A percentile compares a stretch with the other conserved stretches of the same genome.
Evolutionary conservation across 1,139 yeast genomes (phyloP).

Genomic region (Blastobotrys illinoisensis): DNA sequence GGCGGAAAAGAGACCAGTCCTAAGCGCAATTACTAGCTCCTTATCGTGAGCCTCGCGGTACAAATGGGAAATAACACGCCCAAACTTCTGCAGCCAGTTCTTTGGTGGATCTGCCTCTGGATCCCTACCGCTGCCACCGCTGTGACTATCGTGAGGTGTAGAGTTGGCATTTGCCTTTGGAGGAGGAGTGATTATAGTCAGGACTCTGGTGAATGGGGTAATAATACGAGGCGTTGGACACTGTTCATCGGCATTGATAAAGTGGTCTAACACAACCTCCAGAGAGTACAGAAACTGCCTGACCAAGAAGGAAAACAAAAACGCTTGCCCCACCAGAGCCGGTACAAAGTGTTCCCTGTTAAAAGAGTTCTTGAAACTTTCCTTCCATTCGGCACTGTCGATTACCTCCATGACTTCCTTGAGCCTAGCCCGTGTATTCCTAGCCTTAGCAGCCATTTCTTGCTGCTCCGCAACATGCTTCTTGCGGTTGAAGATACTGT

Average conservation of each 20-base stretch:
- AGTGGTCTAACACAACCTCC: constrained; percentile 9
- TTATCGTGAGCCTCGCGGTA: background rate
- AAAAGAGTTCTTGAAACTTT: background rate
- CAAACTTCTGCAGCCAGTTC: constrained; percentile 26
- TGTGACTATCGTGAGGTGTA: background rate
- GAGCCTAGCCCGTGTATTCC: constrained; percentile 7
- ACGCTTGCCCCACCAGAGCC: constrained; percentile 15
- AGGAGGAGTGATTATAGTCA: background rate
- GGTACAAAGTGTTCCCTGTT: constrained; percentile 4
- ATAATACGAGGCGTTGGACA: constrained; percentile 18
- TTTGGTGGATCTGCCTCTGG: constrained; percentile 34
- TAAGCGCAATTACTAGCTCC: background rate
- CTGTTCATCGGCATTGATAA: constrained; percentile 15
- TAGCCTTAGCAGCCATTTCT: background rate
- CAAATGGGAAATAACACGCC: constrained; percentile 10
- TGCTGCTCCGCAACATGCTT: background rate
- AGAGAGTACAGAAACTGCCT: constrained; percentile 6
- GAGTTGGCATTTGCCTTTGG: background rate
- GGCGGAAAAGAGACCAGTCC: background rate
- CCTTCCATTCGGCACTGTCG: background rate
- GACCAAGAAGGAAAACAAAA: constrained; percentile 18
- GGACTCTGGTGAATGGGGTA: background rate
- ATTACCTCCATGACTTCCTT: background rate
- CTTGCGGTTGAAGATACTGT: background rate
- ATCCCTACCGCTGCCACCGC: constrained; percentile 15